Evolutionary conservation across 1,284 basidiomycete species (phyloP), one percentile per base, ranked within the genome.

Genomic region (Meripilus lineatus): DNA sequence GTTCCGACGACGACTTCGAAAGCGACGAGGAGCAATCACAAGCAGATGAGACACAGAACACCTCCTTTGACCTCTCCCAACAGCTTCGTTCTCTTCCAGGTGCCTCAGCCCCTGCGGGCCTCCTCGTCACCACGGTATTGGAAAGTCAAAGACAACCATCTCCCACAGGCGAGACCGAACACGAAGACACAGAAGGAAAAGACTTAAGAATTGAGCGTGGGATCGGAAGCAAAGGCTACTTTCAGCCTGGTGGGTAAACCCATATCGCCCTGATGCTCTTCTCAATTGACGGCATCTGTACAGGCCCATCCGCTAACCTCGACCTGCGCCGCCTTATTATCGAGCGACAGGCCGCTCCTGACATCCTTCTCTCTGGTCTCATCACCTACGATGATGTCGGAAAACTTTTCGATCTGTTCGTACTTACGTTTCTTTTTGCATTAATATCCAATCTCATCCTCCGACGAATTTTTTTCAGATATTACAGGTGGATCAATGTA

Each of bases 341-440:
- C 45, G 72, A 73, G 51, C 59, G 69, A 40, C 67, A 64, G 36
- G 56, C 59, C 26, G 65, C 69, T 5, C 71, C 71, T 5, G 69
- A 74, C 46, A 69, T 74, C 25, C 58, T 74, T 17, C 63, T 67
- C 4, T 65, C 65, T 7, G 72, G 71, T 17, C 61, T 74, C 39
- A 60, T 75, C 44, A 63, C 64, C 6, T 65, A 66, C 22, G 63
- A 67, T 11, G 72, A 75, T 43, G 71, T 67, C 8, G 56, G 65
- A 8, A 63, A 65, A n/a, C 59, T 75, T 20, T 74, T 75, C 51
- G 60, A 67, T 30, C 66, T 73, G 65, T 73, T 58, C 48, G 72
- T 70, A 21, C 25, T 18, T 44, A n/a, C n/a, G 5, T 13, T 17
- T 18, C 18, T 7, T 7, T 15, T 28, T 23, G 21, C 28, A 6